A percentile compares a stretch with the other conserved stretches of the same genome.
Evolutionary conservation across 345 rosid genomes (phyloP).

Genomic region (Rhodomyrtus tomentosa): DNA sequence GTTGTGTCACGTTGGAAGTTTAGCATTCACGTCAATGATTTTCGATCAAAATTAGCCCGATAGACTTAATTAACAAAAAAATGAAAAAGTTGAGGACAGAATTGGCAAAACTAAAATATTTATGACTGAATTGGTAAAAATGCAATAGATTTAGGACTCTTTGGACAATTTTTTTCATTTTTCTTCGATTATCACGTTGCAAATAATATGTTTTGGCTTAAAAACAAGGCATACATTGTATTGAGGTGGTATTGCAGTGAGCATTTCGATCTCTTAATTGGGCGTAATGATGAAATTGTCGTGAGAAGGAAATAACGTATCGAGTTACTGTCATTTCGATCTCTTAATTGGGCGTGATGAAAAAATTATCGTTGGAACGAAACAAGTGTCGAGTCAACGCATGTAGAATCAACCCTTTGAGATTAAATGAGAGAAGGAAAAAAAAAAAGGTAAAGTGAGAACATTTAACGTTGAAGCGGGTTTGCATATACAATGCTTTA

Average conservation of each 20-base stretch:
- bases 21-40: too few species aligned
- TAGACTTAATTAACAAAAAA: too few species aligned
- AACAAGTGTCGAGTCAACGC: neutral
- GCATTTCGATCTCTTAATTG: neutral
- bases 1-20: too few species aligned
- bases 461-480: neutral
- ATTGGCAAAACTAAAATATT: too few species aligned
- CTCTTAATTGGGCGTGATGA: neutral
- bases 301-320: neutral
- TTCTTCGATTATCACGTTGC: too few species aligned
- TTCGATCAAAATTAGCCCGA: too few species aligned
- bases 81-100: too few species aligned
- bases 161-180: too few species aligned
- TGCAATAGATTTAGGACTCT: too few species aligned
- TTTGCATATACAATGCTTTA: neutral
- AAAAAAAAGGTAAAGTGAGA: neutral
- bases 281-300: rapidly evolving
- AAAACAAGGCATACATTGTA: neutral
- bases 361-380: neutral
- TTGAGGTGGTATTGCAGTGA: neutral
- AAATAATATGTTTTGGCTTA: neutral
- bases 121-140: too few species aligned
- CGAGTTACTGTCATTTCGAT: neutral
- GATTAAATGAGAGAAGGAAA: neutral
- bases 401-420: neutral